A percentile compares a stretch with the other conserved stretches of the same genome.
These are phyloP conservation scores for Saccharomycopsis guyanensis DNA, from an alignment of 805 yeast genomes.

Conservation along the genomic window DNA sequence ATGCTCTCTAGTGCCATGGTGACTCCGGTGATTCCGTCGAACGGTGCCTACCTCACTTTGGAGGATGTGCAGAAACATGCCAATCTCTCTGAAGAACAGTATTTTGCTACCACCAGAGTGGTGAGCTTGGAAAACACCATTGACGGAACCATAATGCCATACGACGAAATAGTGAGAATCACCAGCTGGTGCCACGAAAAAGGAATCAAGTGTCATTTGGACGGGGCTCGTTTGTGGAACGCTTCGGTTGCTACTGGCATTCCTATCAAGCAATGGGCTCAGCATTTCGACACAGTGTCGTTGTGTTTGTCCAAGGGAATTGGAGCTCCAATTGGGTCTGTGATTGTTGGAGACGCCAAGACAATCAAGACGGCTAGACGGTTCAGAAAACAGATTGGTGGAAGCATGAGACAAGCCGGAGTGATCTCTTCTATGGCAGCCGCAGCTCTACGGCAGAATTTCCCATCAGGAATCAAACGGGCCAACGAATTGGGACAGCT, in stretches of 20 bases:
- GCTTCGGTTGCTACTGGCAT: conserved; percentile 74
- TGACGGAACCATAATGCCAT: conserved; percentile 75
- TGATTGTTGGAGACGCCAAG: conserved; percentile 59
- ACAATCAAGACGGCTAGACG: conserved; percentile 69
- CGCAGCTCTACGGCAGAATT: conserved; percentile 69
- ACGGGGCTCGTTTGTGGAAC: conserved; percentile 94
- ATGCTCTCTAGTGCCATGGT: conserved; percentile 90
- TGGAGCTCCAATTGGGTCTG: conserved; percentile 92
- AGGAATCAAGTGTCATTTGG: conserved; percentile 65
- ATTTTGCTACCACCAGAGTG: conserved; percentile 80
- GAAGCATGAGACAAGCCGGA: conserved; percentile 89
- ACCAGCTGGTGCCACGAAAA: conserved; percentile 59
- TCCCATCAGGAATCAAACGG: conserved; percentile 40
- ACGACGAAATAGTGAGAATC: conserved; percentile 68
- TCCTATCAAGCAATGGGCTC: conserved; percentile 61
- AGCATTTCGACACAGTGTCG: conserved; percentile 80
- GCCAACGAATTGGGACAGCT: conserved; percentile 46
- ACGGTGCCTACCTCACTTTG: conserved; percentile 68
- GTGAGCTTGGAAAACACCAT: conserved; percentile 83
- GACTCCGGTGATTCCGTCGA: conserved; percentile 67
- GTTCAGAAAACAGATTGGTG: conserved; percentile 87
- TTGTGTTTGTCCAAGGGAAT: conserved; percentile 82
- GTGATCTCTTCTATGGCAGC: conserved; percentile 72
- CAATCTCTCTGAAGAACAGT: conserved; percentile 71
- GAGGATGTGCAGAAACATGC: conserved; percentile 65